phyloP scores from a whole-genome alignment of 306 rosid genomes.

The Quercus glauca region DNA sequence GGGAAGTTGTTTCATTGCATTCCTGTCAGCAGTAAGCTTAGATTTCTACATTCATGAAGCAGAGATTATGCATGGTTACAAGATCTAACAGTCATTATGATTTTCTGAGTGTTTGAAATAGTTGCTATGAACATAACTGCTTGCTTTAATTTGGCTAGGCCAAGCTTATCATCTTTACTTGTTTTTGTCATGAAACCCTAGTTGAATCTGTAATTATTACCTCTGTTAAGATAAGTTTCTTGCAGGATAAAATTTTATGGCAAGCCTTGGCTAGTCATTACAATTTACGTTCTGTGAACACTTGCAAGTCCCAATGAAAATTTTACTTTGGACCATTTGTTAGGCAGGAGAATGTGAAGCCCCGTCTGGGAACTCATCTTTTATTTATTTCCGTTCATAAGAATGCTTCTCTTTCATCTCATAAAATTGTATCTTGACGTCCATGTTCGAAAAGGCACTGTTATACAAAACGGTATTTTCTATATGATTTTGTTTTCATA shows the following conservation, averaged over 20 bases:
- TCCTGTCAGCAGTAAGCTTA: neutral
- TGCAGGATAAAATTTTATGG: neutral
- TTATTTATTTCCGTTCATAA: no score
- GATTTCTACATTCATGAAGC: constrained; percentile 11
- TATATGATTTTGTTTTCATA: no score
- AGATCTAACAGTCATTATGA: neutral
- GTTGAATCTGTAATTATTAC: neutral
- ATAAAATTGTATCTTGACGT: no score
- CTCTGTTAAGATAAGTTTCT: neutral
- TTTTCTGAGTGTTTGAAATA: neutral
- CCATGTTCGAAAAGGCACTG: no score
- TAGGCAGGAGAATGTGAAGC: neutral
- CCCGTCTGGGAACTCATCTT: neutral
- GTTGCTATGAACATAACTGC: neutral
- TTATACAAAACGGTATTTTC: no score
- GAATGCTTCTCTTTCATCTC: no score
- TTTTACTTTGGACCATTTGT: neutral
- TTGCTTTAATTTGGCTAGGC: neutral
- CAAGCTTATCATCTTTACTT: neutral
- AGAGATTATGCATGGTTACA: neutral
- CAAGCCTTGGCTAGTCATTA: neutral
- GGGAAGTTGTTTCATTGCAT: constrained; percentile 8
- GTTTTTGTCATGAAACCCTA: neutral
- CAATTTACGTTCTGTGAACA: neutral
- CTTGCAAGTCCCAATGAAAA: neutral